Conservation (phyloP, 371 early-diverging fungal genomes). For the Mortierella sp. region DNA sequence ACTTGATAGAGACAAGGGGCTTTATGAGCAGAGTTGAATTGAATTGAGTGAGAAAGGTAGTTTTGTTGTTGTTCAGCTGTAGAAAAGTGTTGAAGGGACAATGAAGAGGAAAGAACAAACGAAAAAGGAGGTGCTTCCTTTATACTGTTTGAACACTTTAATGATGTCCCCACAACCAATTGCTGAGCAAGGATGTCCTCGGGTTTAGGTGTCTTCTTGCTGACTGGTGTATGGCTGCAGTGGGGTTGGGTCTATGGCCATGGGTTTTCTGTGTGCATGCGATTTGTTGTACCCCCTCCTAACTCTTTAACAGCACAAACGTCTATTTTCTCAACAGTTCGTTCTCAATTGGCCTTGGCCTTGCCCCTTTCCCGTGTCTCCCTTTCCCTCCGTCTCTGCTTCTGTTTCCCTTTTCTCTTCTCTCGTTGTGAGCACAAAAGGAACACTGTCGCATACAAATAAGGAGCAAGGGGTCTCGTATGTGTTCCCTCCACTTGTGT, state of each 20-base stretch:
- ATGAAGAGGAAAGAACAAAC: too few relatives aligned
- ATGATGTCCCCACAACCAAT: too few relatives aligned
- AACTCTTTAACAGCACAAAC: background rate
- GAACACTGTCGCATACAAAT: background rate
- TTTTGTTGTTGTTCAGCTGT: background rate
- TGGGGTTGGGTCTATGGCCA: too few relatives aligned
- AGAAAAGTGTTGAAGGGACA: background rate
- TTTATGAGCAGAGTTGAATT: background rate
- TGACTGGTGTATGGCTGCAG: too few relatives aligned
- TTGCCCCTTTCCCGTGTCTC: background rate
- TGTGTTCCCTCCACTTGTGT: background rate
- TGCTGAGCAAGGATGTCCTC: background rate
- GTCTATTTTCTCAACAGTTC: background rate
- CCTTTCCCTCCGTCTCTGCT: background rate
- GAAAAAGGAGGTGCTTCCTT: too few relatives aligned
- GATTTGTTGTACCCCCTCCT: too few relatives aligned
- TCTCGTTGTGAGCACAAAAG: background rate
- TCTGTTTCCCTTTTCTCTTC: background rate
- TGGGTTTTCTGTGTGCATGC: too few relatives aligned
- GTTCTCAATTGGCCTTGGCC: background rate
- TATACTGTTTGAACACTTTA: too few relatives aligned
- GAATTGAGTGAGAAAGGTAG: background rate
- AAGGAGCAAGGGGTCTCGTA: conserved; percentile 30
- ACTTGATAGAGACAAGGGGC: background rate
- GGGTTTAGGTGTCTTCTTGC: background rate